Conservation (phyloP, 140 eudicot genomes). For the Flaveria floridana region DNA sequence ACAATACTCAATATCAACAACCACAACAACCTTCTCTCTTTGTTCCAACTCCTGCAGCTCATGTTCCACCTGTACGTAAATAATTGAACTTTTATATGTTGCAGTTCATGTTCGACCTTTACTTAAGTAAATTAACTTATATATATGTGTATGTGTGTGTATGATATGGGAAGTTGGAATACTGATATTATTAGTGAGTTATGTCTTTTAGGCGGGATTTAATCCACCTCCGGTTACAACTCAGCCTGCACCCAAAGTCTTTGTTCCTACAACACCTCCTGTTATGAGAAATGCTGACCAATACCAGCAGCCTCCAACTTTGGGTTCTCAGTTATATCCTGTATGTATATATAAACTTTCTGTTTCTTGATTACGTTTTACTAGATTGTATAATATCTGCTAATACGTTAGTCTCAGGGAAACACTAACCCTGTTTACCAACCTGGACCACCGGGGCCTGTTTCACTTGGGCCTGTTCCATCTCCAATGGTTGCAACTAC, state of each 20-base stretch:
- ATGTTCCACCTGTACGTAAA: constrained; percentile 49
- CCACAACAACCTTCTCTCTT: constrained; percentile 55
- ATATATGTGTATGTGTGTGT: too few species aligned
- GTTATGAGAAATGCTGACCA: constrained; percentile 62
- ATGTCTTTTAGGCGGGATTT: constrained; percentile 47
- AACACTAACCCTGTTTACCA: constrained; percentile 54
- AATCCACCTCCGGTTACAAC: constrained; percentile 58
- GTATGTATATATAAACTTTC: constrained; percentile 40
- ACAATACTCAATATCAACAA: constrained; percentile 60
- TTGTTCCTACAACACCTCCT: constrained; percentile 71
- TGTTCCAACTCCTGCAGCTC: constrained; percentile 64
- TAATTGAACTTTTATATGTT: background rate
- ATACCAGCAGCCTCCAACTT: constrained; percentile 70
- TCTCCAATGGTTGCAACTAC: constrained; percentile 55
- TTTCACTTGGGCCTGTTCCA: constrained; percentile 49
- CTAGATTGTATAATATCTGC: background rate
- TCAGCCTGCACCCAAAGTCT: constrained; percentile 69
- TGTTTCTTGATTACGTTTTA: background rate
- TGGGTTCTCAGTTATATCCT: constrained; percentile 68
- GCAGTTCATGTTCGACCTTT: too few species aligned
- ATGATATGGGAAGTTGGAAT: background rate
- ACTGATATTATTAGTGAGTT: constrained; percentile 4
- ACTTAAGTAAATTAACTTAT: too few species aligned
- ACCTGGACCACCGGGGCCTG: constrained; percentile 52
- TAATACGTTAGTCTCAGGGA: constrained; percentile 42